Evolutionary conservation across 2,329 filamentous ascomycete genomes (phyloP), one percentile per base, ranked within the genome.

Genomic region (Sporothrix schenckii): DNA sequence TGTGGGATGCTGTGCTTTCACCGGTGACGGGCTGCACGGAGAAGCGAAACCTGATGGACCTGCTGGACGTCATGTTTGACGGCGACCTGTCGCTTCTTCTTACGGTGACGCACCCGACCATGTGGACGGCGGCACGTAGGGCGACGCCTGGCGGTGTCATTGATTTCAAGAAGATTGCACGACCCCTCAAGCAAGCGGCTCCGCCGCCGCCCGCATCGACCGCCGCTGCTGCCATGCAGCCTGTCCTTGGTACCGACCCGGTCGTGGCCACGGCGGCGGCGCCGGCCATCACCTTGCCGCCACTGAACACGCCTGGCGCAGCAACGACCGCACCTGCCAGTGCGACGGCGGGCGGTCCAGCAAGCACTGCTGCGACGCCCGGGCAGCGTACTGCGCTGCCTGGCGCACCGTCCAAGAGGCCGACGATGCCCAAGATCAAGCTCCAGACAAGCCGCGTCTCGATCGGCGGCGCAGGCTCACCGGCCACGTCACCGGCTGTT

Each of bases 1-100:
- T 87, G 34, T 87, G 85, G 85, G 79, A 79, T 56, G 84, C 85
- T 16, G 76, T 86, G 6, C 80, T 81, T 50, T 87, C 85, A 39
- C 78, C 81, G 1, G 75, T 81, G 24, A 80, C 85, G 60, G 83
- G 83, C 7, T 76, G 84, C 41, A 75, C 79, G 21, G 85, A 87
- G 75, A 82, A 85, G 74, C 77, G 80, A 39, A 83, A 84, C 73
- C 74, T 87, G 13, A 76, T 87, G 50, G 83, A 86, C 73, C 79
- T 87, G 49, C 86, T 85, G 75, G 79, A 80, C 47, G 77, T 84
- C 61, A 78, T 88, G 71, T 85, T 85, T 71, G 81, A 83, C 19
- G 78, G 82, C n/a, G 81, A 84, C 24, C 79, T 81, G 65, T 81
- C 81, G 7, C 75, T 86, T 63, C 75, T 82, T 41, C 73, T 87